Conservation (phyloP, 768 basidiomycete genomes). For the Phlegmacium glaucopus region DNA sequence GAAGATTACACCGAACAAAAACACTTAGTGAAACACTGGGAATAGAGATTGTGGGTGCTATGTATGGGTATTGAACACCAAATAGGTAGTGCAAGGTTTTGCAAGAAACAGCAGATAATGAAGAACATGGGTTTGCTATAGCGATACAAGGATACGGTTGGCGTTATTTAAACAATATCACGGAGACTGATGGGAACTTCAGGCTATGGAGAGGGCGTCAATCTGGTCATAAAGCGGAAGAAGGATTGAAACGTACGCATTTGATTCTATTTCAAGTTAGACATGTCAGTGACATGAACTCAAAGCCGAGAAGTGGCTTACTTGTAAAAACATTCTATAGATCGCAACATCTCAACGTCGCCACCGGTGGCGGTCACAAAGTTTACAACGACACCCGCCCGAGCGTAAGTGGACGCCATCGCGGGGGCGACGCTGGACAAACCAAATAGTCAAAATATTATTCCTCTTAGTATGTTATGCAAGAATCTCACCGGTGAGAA, state of each 20-base stretch:
- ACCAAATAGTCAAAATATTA: conserved; percentile 7
- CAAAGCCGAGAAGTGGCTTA: conserved; percentile 24
- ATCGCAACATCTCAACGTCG: conserved; percentile 97
- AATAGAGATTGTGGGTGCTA: conserved; percentile 33
- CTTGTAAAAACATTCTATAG: conserved; percentile 99
- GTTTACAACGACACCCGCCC: conserved; percentile 91
- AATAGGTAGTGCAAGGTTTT: conserved; percentile 50
- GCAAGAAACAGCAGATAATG: conserved; percentile 36
- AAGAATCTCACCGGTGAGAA: conserved; percentile 75
- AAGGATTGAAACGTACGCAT: conserved; percentile 59
- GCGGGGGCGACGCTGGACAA: conserved; percentile 73
- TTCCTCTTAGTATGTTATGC: background rate
- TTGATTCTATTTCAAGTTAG: conserved; percentile 55
- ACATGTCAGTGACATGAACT: conserved; percentile 1
- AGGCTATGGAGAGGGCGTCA: conserved; percentile 46
- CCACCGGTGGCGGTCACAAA: conserved; percentile 97
- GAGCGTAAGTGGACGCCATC: conserved; percentile 78
- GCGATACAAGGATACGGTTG: conserved; percentile 74
- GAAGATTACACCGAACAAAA: conserved; percentile 40
- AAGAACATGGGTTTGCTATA: conserved; percentile 50
- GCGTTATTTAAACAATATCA: conserved; percentile 70
- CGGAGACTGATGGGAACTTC: conserved; percentile 90
- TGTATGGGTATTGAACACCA: conserved; percentile 72
- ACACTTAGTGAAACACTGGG: conserved; percentile 64
- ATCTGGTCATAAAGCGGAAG: conserved; percentile 13